Percentiles rank a stretch among this genome's conserved stretches.
Conservation (phyloP, 345 rosid species). For the Schrenkiella parvula region DNA sequence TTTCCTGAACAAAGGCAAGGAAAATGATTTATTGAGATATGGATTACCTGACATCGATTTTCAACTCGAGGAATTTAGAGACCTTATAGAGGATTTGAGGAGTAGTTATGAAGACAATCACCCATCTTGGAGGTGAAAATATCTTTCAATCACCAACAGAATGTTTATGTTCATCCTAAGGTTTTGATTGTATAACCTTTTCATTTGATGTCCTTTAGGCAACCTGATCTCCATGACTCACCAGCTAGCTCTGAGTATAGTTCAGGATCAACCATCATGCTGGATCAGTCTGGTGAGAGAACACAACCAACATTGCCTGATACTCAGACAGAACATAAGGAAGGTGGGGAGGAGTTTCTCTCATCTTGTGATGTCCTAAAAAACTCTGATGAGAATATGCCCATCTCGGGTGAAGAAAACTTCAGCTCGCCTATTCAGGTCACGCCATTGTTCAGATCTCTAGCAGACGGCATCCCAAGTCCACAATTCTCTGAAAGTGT, state of each 20-base stretch:
- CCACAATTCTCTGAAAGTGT: slow-evolving; percentile 98
- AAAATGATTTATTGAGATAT: slow-evolving; percentile 46
- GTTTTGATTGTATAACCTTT: slow-evolving; percentile 25
- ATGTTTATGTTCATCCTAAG: neutral
- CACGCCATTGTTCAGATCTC: slow-evolving; percentile 92
- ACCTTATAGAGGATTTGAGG: slow-evolving; percentile 65
- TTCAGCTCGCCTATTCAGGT: slow-evolving; percentile 79
- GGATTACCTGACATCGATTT: slow-evolving; percentile 56
- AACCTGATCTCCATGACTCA: slow-evolving; percentile 73
- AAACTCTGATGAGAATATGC: slow-evolving; percentile 34
- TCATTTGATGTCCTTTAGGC: slow-evolving; percentile 50
- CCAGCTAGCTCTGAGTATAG: slow-evolving; percentile 88
- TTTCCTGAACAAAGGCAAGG: slow-evolving; percentile 50
- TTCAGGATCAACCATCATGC: slow-evolving; percentile 67
- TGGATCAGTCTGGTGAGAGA: slow-evolving; percentile 43
- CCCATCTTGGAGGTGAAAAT: slow-evolving; percentile 64
- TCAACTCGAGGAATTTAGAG: slow-evolving; percentile 71
- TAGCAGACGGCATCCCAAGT: slow-evolving; percentile 95
- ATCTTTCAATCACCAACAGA: neutral
- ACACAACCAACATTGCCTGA: slow-evolving; percentile 44
- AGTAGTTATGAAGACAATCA: slow-evolving; percentile 59
- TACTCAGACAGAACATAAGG: slow-evolving; percentile 37
- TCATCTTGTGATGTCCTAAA: slow-evolving; percentile 40
- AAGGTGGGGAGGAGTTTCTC: slow-evolving; percentile 43
- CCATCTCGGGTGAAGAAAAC: slow-evolving; percentile 47